These are phyloP conservation scores for Mortierella sp. DNA, from an alignment of 371 early-diverging fungal genomes.

Conservation along the genomic window DNA sequence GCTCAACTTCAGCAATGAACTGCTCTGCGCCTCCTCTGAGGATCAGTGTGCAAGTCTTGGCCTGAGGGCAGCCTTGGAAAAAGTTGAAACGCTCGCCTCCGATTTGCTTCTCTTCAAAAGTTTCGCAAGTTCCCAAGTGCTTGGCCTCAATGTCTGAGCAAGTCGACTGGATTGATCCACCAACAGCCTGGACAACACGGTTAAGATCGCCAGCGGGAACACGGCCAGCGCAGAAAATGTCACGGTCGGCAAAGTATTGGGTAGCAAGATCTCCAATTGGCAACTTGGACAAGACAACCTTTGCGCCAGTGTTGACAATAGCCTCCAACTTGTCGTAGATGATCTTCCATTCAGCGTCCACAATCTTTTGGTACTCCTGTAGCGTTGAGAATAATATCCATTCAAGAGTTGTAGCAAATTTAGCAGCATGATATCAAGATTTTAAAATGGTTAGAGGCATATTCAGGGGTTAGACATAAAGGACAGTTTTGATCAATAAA, in stretches of 20 bases:
- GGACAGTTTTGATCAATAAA: not conserved
- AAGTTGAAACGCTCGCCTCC: constrained; percentile 99
- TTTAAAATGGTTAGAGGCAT: not conserved
- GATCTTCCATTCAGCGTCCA: constrained; percentile 99
- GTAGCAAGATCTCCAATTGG: constrained; percentile 99
- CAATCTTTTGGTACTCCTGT: constrained; percentile 98
- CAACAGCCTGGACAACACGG: constrained; percentile 96
- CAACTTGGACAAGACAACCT: constrained; percentile 98
- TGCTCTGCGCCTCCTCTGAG: constrained; percentile 99
- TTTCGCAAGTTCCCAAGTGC: constrained; percentile 92
- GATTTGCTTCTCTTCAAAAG: constrained; percentile 98
- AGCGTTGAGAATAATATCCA: not conserved
- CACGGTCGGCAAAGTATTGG: constrained; percentile 99
- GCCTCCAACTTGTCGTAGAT: constrained; percentile 99
- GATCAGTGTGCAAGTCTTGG: constrained; percentile 97
- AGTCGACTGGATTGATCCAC: constrained; percentile 94
- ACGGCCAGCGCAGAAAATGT: constrained; percentile 99
- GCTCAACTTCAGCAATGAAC: constrained; percentile 99
- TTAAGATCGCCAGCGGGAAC: constrained; percentile 95
- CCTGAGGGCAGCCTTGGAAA: constrained; percentile 93
- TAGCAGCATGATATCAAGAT: not conserved
- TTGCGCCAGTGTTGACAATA: constrained; percentile 98
- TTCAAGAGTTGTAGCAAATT: not conserved
- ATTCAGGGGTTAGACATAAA: not conserved
- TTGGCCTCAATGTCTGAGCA: constrained; percentile 87